Base-by-base conservation (phyloP, 345 rosid species). In the Zanthoxylum bungeanum region DNA sequence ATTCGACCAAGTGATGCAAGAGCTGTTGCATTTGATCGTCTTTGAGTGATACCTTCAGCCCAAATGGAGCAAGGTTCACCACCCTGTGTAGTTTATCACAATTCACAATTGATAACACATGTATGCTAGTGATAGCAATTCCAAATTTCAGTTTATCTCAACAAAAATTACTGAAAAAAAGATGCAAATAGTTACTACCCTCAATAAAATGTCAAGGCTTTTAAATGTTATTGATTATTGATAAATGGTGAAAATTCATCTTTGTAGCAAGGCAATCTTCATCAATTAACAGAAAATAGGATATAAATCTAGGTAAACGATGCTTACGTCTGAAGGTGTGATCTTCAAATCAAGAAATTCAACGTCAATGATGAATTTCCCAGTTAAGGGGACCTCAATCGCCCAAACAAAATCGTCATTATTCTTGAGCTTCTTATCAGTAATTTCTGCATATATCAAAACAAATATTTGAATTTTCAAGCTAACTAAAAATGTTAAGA, bases 281-380 rank as follows among this genome's bases (percentile, higher is more conserved):
- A n/a, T n/a, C n/a, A n/a, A n/a, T n/a, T n/a, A n/a, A n/a, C n/a
- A n/a, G n/a, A n/a, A n/a, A n/a, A n/a, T 27, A 0, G 63, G 56
- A 61, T 16, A 65, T 10, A 22, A 47, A 66, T 61, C 55, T 25
- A 42, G 53, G 50, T 55, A 47, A 73, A 72, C 36, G 71, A 39
- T 25, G 56, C 93, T 72, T 79, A 94, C 97, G 65, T 80, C 81
- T 59, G 86, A 87, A 73, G 96, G 84, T 68, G 87, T 76, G 62
- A 83, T 81, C 78, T 94, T 94, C 51, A 94, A 81, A 71, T 94
- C 96, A 36, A 92, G 89, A 66, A 94, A 94, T 70, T 94, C 99
- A 6, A 94, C 89, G 65, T 94, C 99, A 16, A 92, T 89, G 75
- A 90, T 90, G 83, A 94, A 75, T 85, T 87, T 92, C 24, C 98